These are phyloP conservation scores for Vitis rupestris DNA, from an alignment of 164 flowering plant species.

Conservation along the genomic window DNA sequence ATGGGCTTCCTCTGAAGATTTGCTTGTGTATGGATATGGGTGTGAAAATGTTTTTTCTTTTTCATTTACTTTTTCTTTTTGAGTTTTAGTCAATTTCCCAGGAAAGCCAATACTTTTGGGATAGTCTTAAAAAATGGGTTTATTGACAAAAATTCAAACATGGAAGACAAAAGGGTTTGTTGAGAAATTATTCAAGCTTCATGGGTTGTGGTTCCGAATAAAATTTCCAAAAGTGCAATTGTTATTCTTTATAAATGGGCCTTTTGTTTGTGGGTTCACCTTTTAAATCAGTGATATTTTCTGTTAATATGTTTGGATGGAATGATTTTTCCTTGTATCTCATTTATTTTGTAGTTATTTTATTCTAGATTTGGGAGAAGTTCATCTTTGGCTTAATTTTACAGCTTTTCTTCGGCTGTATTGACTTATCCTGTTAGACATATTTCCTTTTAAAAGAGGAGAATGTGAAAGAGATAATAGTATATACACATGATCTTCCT, in stretches of 20 bases:
- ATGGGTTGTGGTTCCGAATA: no score
- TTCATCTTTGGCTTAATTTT: neutral
- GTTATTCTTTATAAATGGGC: neutral
- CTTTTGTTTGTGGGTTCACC: conserved; percentile 2
- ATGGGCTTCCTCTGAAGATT: no score
- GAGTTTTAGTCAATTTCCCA: no score
- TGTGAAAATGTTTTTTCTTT: no score
- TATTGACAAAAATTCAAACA: no score
- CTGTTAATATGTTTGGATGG: neutral
- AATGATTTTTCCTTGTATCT: neutral
- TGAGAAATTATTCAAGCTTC: no score
- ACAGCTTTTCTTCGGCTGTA: neutral
- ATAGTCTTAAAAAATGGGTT: no score
- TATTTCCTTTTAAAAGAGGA: conserved; percentile 1
- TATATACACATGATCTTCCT: neutral
- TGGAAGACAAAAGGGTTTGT: no score
- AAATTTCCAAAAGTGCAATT: no score
- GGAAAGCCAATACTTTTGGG: no score
- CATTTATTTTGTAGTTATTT: neutral
- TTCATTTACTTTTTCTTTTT: no score
- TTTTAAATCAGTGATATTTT: neutral
- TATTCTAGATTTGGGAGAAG: conserved; percentile 13
- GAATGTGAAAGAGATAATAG: neutral
- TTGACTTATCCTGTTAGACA: neutral
- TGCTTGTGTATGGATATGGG: no score